phyloP scores from a whole-genome alignment of 2,329 filamentous ascomycete genomes.

The Pseudopithomyces maydicus region DNA sequence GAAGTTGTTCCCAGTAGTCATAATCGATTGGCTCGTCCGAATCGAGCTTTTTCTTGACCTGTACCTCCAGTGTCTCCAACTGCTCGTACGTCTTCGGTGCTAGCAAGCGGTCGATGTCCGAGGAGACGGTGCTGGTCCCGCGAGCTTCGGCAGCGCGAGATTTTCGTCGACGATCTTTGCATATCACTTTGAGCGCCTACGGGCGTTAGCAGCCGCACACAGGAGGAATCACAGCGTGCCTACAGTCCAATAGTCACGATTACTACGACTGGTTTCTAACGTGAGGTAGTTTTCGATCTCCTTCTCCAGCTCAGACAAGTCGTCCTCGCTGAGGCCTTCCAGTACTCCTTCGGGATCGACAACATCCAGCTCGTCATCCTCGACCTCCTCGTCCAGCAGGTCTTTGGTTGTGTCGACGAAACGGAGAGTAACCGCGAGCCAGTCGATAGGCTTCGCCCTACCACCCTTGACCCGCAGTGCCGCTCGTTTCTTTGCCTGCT shows the following conservation, averaged over 20 bases:
- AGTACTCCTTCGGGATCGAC: slow-evolving; percentile 83
- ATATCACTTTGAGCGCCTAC: slow-evolving; percentile 81
- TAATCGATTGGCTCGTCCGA: slow-evolving; percentile 93
- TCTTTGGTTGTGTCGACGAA: slow-evolving; percentile 86
- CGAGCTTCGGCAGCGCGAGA: slow-evolving; percentile 70
- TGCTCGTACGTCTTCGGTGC: slow-evolving; percentile 85
- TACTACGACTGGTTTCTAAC: slow-evolving; percentile 77
- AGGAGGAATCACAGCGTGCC: slow-evolving; percentile 28
- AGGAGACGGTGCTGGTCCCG: slow-evolving; percentile 79
- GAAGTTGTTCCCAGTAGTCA: slow-evolving; percentile 95
- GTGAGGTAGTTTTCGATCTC: slow-evolving; percentile 81
- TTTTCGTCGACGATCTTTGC: slow-evolving; percentile 74
- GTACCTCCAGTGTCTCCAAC: slow-evolving; percentile 81
- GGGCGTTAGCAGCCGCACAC: slow-evolving; percentile 15
- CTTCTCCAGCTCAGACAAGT: slow-evolving; percentile 77
- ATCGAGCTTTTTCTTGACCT: slow-evolving; percentile 83
- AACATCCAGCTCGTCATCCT: slow-evolving; percentile 75
- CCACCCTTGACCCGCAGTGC: slow-evolving; percentile 91
- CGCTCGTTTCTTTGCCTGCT: slow-evolving; percentile 97
- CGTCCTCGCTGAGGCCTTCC: slow-evolving; percentile 67
- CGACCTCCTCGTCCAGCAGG: slow-evolving; percentile 78
- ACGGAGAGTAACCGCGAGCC: slow-evolving; percentile 86
- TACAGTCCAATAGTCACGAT: slow-evolving; percentile 85
- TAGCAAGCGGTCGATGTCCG: slow-evolving; percentile 87
- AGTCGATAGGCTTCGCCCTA: slow-evolving; percentile 90